Percentiles rank a stretch among this genome's conserved stretches.
Evolutionary conservation across 208 protist genomes (phyloP).

Genomic region (Strigomonas culicis): DNA sequence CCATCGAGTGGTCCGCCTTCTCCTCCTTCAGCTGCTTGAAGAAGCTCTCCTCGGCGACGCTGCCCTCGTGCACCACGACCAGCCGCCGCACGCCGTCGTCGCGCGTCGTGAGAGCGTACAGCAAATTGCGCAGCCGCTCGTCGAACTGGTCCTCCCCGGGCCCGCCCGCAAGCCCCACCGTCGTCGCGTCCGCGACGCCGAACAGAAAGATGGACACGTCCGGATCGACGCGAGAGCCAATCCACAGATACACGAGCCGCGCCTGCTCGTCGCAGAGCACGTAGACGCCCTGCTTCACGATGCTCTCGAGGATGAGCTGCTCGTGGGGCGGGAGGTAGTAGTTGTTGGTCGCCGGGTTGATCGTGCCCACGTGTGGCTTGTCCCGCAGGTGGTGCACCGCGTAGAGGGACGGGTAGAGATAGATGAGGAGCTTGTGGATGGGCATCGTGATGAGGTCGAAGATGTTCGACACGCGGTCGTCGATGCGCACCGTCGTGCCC

Average conservation of each 20-base stretch:
- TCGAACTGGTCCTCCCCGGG: slow-evolving; percentile 56
- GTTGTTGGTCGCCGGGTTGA: slow-evolving; percentile 41
- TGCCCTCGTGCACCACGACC: slow-evolving; percentile 77
- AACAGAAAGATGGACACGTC: slow-evolving; percentile 62
- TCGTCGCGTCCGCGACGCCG: slow-evolving; percentile 31
- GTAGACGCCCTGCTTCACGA: slow-evolving; percentile 73
- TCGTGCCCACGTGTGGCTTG: slow-evolving; percentile 32
- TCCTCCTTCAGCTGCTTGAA: slow-evolving; percentile 83
- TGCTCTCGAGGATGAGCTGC: slow-evolving; percentile 71
- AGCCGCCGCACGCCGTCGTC: slow-evolving; percentile 78
- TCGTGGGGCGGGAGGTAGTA: slow-evolving; percentile 60
- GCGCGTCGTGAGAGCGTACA: slow-evolving; percentile 60
- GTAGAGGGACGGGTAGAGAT: slow-evolving; percentile 86
- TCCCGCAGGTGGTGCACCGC: slow-evolving; percentile 49
- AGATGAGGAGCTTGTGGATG: slow-evolving; percentile 56
- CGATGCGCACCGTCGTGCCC: slow-evolving; percentile 70
- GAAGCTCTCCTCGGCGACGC: slow-evolving; percentile 71
- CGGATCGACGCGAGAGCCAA: slow-evolving; percentile 51
- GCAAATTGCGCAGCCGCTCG: slow-evolving; percentile 61
- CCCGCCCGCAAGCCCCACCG: slow-evolving; percentile 42
- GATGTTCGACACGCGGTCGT: slow-evolving; percentile 74
- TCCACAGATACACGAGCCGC: slow-evolving; percentile 82
- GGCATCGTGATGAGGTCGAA: slow-evolving; percentile 74
- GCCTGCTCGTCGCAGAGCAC: slow-evolving; percentile 82
- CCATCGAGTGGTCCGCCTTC: slow-evolving; percentile 21